phyloP scores from a whole-genome alignment of 2,329 filamentous ascomycete species.

The Verticillium dahliae region DNA sequence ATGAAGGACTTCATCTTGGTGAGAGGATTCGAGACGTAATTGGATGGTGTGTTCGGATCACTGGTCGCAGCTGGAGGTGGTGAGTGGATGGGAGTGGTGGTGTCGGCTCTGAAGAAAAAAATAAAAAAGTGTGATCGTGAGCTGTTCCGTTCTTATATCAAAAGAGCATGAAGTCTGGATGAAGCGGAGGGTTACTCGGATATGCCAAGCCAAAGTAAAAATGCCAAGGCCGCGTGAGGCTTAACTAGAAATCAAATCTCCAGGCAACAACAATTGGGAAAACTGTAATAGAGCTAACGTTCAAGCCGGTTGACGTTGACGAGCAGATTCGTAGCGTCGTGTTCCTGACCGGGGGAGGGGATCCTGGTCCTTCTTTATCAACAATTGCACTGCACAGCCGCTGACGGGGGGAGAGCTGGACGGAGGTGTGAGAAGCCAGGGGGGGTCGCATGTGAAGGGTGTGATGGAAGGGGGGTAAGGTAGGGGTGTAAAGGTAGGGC shows the following conservation, averaged over 20 bases:
- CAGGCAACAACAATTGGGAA: neutral
- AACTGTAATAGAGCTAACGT: neutral
- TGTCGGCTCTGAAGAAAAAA: neutral
- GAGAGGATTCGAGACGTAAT: neutral
- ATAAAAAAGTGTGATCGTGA: too few relatives aligned
- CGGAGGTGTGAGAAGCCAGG: neutral
- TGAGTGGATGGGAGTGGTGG: neutral
- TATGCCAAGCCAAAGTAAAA: neutral
- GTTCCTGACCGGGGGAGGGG: neutral
- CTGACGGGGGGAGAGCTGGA: neutral
- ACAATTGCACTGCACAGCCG: neutral
- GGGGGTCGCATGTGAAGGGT: neutral
- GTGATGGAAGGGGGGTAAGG: too few relatives aligned
- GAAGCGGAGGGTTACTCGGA: too few relatives aligned
- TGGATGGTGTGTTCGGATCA: neutral
- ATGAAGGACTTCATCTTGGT: constrained; percentile 8
- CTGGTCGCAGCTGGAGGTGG: neutral
- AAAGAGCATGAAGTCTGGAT: neutral
- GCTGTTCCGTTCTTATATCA: neutral
- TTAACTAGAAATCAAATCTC: neutral
- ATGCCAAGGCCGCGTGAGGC: neutral
- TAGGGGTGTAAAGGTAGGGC: neutral
- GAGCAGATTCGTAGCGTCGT: neutral
- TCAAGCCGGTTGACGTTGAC: neutral
- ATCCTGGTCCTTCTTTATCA: neutral